These are phyloP conservation scores for Lagenaria siceraria DNA, from an alignment of 306 rosid genomes.

Conservation along the genomic window DNA sequence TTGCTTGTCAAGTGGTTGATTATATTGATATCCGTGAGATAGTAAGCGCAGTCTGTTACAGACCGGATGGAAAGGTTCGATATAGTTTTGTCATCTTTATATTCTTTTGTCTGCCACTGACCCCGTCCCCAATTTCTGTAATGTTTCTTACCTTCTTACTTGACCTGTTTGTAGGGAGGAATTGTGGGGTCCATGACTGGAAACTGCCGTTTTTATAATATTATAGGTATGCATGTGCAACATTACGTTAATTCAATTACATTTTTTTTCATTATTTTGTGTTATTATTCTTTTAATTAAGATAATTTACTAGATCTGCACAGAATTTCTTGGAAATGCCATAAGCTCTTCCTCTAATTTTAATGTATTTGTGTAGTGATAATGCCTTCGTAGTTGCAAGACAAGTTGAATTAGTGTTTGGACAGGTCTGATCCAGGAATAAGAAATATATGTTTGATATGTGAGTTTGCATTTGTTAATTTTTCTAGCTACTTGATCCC, in stretches of 20 bases:
- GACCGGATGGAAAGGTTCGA: conserved; percentile 64
- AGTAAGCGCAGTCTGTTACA: conserved; percentile 77
- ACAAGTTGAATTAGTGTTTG: neutral
- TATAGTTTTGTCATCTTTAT: neutral
- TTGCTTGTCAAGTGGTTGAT: conserved; percentile 60
- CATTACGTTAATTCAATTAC: neutral
- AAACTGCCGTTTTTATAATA: conserved; percentile 49
- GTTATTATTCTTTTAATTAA: neutral
- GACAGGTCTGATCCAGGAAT: neutral
- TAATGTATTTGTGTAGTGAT: neutral
- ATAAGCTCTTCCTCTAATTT: neutral
- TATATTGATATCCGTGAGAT: conserved; percentile 72
- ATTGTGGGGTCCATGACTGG: conserved; percentile 75
- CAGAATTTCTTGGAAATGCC: neutral
- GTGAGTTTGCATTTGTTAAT: neutral
- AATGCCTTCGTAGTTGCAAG: neutral
- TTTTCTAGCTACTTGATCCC: neutral
- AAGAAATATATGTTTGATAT: neutral
- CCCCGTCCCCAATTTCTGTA: neutral
- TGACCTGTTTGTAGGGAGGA: conserved; percentile 38
- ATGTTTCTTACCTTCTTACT: neutral
- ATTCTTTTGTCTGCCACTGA: neutral
- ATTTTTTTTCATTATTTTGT: neutral
- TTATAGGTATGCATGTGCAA: conserved; percentile 33
- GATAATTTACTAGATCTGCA: neutral